Conservation (phyloP, 2,329 filamentous ascomycete species). For the Aspergillus japonicus region DNA sequence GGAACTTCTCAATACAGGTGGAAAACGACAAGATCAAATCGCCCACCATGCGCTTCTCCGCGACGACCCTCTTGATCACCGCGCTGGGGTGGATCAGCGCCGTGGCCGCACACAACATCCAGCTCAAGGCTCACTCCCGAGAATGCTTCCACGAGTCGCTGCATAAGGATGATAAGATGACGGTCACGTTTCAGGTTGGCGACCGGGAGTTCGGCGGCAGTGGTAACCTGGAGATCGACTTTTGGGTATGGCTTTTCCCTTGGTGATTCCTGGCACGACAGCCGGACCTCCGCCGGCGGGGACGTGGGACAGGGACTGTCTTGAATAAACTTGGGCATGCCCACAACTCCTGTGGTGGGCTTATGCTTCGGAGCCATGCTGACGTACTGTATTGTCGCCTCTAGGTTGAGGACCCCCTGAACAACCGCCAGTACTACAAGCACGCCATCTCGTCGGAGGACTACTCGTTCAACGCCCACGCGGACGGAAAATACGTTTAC, state of each 20-base stretch:
- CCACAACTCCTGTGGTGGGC: background rate
- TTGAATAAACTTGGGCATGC: background rate
- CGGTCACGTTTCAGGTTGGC: constrained; percentile 95
- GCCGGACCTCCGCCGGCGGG: background rate
- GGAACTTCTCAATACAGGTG: background rate
- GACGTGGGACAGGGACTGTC: background rate
- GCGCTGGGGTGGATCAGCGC: constrained; percentile 59
- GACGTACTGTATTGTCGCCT: constrained; percentile 5
- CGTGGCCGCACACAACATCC: constrained; percentile 86
- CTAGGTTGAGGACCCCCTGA: constrained; percentile 75
- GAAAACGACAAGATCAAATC: background rate
- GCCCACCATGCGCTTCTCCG: constrained; percentile 42
- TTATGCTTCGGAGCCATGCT: constrained; percentile 9
- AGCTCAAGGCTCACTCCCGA: constrained; percentile 84
- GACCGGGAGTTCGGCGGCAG: constrained; percentile 93
- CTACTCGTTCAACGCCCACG: constrained; percentile 80
- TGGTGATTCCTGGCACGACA: background rate
- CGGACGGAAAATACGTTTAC: constrained; percentile 89
- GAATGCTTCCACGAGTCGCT: constrained; percentile 97
- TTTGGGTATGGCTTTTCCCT: constrained; percentile 69
- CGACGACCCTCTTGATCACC: constrained; percentile 47
- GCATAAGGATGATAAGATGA: constrained; percentile 96
- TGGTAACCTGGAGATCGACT: constrained; percentile 94
- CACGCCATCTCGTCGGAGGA: constrained; percentile 84
- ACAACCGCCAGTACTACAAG: constrained; percentile 75